Base-by-base conservation (phyloP, 2,329 filamentous ascomycete species). In the Xylariaceae sp. region DNA sequence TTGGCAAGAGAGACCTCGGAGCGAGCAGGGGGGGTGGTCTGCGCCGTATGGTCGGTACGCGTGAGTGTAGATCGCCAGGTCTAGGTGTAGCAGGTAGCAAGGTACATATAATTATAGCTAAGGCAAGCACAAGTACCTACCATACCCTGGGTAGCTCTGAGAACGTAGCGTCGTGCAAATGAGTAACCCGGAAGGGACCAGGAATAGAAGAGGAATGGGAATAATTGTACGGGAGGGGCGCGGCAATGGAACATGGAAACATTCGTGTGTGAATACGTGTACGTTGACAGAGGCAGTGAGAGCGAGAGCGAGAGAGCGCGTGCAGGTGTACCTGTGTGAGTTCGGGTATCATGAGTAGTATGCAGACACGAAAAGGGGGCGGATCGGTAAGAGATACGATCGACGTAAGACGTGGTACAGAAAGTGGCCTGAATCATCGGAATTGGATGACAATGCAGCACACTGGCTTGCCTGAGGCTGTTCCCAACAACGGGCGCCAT, bases 11-110 rank as follows among this genome's bases (percentile, higher is more conserved):
- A 22, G 40, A n/a, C n/a, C n/a, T n/a, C n/a, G n/a, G n/a, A n/a
- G 43, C 34, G 34, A 34, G 17, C 43, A 45, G 42, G 40, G 40
- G 42, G 22, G 58, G 42, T 45, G 48, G 42, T 49, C 42, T 48
- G 50, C 54, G 54, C 54, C 56, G 48, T 47, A 48, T 56, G 56
- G 48, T 48, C 56, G 56, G 56, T 52, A 58, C 56, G 47, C 47
- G 53, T 45, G 47, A 46, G 48, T 43, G 46, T 38, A 33, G n/a
- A 45, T 28, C 42, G 17, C 12, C 31, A 50, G 52, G 46, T 45
- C 42, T 44, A 36, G 45, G 38, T n/a, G 46, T 47, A 40, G 34
- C 46, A 51, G 46, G 47, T 47, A 22, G 31, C 43, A 45, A 34
- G 43, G 43, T 45, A 22, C 14, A 28, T 45, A 36, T 36, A 13